A percentile compares a stretch with the other conserved stretches of the same genome.
Evolutionary conservation across 495 filamentous ascomycete genomes (phyloP).

Genomic region (Aspergillus conjunctus): DNA sequence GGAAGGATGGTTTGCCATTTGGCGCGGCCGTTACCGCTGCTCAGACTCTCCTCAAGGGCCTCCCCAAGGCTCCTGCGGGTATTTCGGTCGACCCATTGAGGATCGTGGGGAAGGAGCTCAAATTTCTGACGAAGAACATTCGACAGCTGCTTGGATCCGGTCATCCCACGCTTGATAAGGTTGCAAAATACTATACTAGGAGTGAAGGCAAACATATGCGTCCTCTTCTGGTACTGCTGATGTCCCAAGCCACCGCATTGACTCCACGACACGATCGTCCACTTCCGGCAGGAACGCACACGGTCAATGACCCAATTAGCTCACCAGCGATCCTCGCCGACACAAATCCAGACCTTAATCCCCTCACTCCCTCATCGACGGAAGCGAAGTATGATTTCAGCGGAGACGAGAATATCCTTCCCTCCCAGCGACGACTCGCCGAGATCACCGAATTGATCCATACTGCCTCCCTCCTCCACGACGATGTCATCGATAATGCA

Average conservation of each 20-base stretch:
- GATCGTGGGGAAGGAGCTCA: conserved; percentile 92
- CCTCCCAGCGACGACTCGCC: conserved; percentile 87
- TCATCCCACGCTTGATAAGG: conserved; percentile 89
- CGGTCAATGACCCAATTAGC: conserved; percentile 78
- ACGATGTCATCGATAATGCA: conserved; percentile 97
- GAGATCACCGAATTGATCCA: conserved; percentile 98
- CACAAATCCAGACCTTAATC: conserved; percentile 70
- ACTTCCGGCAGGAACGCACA: conserved; percentile 38
- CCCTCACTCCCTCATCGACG: conserved; percentile 50
- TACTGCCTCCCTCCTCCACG: conserved; percentile 93
- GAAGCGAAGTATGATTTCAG: conserved; percentile 51
- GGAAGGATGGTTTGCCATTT: conserved; percentile 54
- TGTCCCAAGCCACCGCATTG: conserved; percentile 87
- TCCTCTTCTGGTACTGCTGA: conserved; percentile 89
- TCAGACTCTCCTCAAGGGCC: conserved; percentile 73
- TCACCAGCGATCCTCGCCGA: conserved; percentile 75
- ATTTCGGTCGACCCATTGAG: conserved; percentile 73
- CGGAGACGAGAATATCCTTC: conserved; percentile 75
- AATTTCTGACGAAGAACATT: conserved; percentile 88
- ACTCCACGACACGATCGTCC: conserved; percentile 62
- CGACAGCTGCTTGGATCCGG: conserved; percentile 85
- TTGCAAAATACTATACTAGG: conserved; percentile 98
- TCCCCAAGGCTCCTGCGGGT: conserved; percentile 59
- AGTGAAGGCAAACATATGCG: conserved; percentile 96
- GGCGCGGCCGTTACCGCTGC: conserved; percentile 76